Base-by-base conservation (phyloP, 2,329 filamentous ascomycete species). In the Alternaria sp. region DNA sequence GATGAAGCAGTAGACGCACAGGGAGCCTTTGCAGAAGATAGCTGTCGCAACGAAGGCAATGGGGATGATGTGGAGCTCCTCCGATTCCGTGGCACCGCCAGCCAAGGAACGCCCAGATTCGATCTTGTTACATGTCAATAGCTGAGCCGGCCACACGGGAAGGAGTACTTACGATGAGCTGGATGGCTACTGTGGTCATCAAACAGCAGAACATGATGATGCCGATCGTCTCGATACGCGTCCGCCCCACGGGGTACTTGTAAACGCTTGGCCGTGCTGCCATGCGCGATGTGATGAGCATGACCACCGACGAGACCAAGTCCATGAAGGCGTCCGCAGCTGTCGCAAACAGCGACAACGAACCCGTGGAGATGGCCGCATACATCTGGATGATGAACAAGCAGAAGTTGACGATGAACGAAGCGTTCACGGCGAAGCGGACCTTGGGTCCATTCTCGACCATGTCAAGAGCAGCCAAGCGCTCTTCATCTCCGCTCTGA, bases 241-340 rank as follows among this genome's bases (percentile, higher is more conserved):
- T 89, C 8, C 88, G 85, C 45, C 87, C 88, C 25, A 90, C 87
- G 17, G 88, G 88, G 68, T 87, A 90, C 73, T 88, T 88, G 77
- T 88, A 87, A 7, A 88, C 80, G 71, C 87, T 89, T 44, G 88
- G 86, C 59, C 85, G 82, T 21, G 83, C 82, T n/a, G 88, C 87
- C 78, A 90, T 76, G 25, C 83, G 84, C 5, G 87, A 88, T 0
- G 88, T 90, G 62, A 86, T 79, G 64, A 89, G 83, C 83, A 90
- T 89, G 52, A 90, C 87, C 45, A 85, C 83, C 1, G 88, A 90
- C 30, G 87, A 89, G 11, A 90, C 86, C 40, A 90, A 84, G 71
- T 90, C 88, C 85, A 90, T 87, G 75, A 89, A 88, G 6, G 88
- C 88, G 79, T 90, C 88, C 47, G 88, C 87, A 25, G 88, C 86